Conservation (phyloP, 352 stramenopile genomes). For the Pythium diclinum region DNA sequence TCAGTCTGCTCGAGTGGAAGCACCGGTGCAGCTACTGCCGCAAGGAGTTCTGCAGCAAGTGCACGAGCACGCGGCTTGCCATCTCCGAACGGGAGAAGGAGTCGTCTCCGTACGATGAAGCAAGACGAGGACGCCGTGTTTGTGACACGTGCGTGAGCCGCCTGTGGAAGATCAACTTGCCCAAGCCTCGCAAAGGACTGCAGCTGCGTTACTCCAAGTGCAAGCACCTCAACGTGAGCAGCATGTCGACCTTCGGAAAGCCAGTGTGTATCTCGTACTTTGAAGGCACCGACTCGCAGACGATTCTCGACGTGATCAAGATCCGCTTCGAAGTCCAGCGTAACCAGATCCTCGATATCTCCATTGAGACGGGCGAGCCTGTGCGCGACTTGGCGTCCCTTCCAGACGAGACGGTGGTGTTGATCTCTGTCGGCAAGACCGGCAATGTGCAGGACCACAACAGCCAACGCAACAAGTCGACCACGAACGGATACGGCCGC, state of each 20-base stretch:
- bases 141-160: slow-evolving; percentile 75
- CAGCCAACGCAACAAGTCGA: slow-evolving; percentile 21
- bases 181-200: slow-evolving; percentile 59
- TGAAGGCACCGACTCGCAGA: slow-evolving; percentile 66
- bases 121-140: slow-evolving; percentile 56
- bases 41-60: slow-evolving; percentile 82
- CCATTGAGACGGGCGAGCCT: slow-evolving; percentile 62
- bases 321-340: slow-evolving; percentile 73
- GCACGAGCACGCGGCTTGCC: slow-evolving; percentile 68
- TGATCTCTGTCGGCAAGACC: slow-evolving; percentile 74
- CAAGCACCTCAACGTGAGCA: slow-evolving; percentile 78
- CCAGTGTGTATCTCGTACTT: slow-evolving; percentile 81
- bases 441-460: slow-evolving; percentile 66
- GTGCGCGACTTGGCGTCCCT: slow-evolving; percentile 51
- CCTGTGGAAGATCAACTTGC: slow-evolving; percentile 80
- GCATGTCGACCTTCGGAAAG: slow-evolving; percentile 72
- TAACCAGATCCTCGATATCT: slow-evolving; percentile 79
- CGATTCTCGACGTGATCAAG: slow-evolving; percentile 74
- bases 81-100: slow-evolving; percentile 59
- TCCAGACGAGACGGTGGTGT: slow-evolving; percentile 60
- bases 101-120: slow-evolving; percentile 38
- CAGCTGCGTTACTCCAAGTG: slow-evolving; percentile 40
- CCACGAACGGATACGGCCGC: slow-evolving; percentile 24
- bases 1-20: slow-evolving; percentile 81
- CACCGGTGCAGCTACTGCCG: slow-evolving; percentile 80